Conservation (phyloP, 2,329 filamentous ascomycete species). For the Talaromyces sp. region DNA sequence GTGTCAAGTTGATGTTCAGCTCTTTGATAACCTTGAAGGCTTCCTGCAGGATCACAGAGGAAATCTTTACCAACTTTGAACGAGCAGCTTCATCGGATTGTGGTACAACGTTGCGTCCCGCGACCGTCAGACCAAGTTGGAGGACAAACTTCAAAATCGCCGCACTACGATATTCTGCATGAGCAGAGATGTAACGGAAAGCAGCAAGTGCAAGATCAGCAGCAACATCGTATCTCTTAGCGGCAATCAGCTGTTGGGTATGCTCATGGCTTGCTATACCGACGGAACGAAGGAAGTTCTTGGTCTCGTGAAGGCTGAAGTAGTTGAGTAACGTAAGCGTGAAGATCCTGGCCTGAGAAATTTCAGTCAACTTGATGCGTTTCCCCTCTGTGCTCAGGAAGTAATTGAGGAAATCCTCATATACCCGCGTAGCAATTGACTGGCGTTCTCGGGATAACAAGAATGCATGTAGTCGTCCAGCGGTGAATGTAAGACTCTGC, state of each 20-base stretch:
- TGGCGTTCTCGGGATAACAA: slow-evolving; percentile 27
- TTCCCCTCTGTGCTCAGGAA: slow-evolving; percentile 33
- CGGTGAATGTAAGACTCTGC: slow-evolving; percentile 34
- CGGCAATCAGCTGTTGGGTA: slow-evolving; percentile 28
- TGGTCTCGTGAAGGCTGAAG: slow-evolving; percentile 34
- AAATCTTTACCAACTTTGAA: slow-evolving; percentile 41
- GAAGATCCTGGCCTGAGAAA: slow-evolving; percentile 30
- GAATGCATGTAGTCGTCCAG: slow-evolving; percentile 35
- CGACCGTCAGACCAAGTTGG: slow-evolving; percentile 31
- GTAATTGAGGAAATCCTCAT: slow-evolving; percentile 31
- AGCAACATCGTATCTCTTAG: slow-evolving; percentile 30
- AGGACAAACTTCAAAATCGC: slow-evolving; percentile 36
- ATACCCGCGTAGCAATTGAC: slow-evolving; percentile 26
- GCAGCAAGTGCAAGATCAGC: slow-evolving; percentile 32
- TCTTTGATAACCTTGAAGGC: slow-evolving; percentile 39
- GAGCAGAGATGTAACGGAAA: slow-evolving; percentile 34
- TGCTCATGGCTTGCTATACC: slow-evolving; percentile 33
- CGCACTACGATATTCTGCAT: slow-evolving; percentile 29
- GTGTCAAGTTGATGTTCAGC: slow-evolving; percentile 43
- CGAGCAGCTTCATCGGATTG: slow-evolving; percentile 34
- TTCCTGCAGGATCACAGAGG: slow-evolving; percentile 41
- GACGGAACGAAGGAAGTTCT: slow-evolving; percentile 36
- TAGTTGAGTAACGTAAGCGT: slow-evolving; percentile 31
- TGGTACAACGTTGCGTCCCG: slow-evolving; percentile 36
- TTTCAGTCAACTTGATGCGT: slow-evolving; percentile 26